Base-by-base conservation (phyloP, 805 yeast species). In the Scheffersomyces coipomensis region DNA sequence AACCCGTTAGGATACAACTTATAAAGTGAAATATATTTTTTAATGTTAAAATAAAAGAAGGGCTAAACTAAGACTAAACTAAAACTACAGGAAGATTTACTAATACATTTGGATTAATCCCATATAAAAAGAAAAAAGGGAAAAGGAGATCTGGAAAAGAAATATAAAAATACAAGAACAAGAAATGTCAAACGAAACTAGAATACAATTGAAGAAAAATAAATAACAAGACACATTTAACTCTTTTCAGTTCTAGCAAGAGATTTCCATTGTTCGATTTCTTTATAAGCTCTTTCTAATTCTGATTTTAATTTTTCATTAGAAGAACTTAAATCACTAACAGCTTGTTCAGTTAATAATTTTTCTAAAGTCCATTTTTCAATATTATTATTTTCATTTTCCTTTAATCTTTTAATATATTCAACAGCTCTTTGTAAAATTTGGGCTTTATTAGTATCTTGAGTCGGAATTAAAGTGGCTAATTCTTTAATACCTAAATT, bases 331-430 rank as follows among this genome's bases (percentile, higher is more conserved):
- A 91, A 75, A 63, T 90, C 96, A 46, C 85, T 79, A 37, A 89
- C 84, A 10, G 91, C 89, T 66, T 91, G 98, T 61, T 90, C 97
- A 26, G 91, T 84, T 47, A 89, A 74, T 46, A 93, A 75, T 67
- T 91, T 91, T 63, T 91, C 97, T 55, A 91, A 73, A 5, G 97
- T 90, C 88, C 95, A 88, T 68, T 93, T 91, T 64, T 91, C 97
- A 53, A 88, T 83, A 58, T 87, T 86, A 53, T 85, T 82, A 62
- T 80, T 83, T 64, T 90, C 97, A 53, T 87, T 88, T 53, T 88
- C 96, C 64, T 89, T 87, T 58, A 93, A 76, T 64, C 90, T 79
- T 62, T 84, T 81, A 60, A 93, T 93, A 56, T 85, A 88, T 57
- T 90, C 97, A 24, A 88, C 91, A 3, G 96, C 96, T 43, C 91